Base-by-base conservation (phyloP, 179 eudicot species). In the Spergularia azorica region DNA sequence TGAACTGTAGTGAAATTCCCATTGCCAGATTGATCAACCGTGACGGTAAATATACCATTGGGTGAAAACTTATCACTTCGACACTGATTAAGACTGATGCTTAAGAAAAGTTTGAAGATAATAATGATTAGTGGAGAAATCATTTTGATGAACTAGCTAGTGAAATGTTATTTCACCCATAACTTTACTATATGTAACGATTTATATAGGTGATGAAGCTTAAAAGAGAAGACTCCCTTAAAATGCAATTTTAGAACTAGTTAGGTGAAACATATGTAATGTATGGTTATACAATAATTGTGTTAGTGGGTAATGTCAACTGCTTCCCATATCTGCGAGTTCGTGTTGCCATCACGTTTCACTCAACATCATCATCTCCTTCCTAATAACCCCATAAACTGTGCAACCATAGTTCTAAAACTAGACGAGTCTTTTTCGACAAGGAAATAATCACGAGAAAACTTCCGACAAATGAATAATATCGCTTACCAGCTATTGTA, bases 1-100 rank as follows among this genome's bases (percentile, higher is more conserved):
- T 79, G 82, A 58, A 79, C 74, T 48, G 58, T 79, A 20, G 73
- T 79, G 46, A 57, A 79, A 51, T 59, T 58, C 48, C 69, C 78
- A 2, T 17, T 65, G 5, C 73, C 77, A 9, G 60, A 48, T 54
- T 64, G 73, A 66, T 73, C 77, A 38, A 79, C 82, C 2, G 38
- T 65, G 16, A 79, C 61, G 43, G 52, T 21, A n/a, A 60, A n/a
- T n/a, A 3, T 60, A 9, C 14, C n/a, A 14, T 32, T 61, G 12
- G 66, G 3, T 50, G 8, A 60, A 50, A 61, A 1, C 12, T 7
- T 20, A 59, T 63, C 39, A 46, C 54, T 39, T 16, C 32, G 21
- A 75, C 55, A 66, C 20, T 5, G 39, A 56, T 38, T 39, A 56
- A 66, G 2, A 48, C 3, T 67, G 11, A 67, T 17, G n/a, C 64